These are phyloP conservation scores for Begonia peltatifolia DNA, from an alignment of 306 rosid genomes.

Conservation along the genomic window DNA sequence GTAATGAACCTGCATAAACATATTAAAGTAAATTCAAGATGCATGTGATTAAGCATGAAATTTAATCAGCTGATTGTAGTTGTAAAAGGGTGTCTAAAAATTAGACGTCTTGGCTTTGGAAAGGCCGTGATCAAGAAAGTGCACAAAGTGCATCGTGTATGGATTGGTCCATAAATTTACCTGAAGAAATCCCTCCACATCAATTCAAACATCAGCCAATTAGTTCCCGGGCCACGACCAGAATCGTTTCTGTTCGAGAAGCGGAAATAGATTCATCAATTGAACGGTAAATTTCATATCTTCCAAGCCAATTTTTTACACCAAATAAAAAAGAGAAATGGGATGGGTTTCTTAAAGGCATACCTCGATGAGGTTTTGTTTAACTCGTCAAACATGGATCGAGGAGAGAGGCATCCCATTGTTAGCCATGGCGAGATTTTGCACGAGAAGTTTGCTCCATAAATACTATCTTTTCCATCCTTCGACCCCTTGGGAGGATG, in stretches of 20 bases:
- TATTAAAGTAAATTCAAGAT: neutral
- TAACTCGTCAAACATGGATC: slow-evolving; percentile 67
- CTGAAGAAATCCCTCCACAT: slow-evolving; percentile 99
- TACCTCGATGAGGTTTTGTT: slow-evolving; percentile 69
- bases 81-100: neutral
- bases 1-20: slow-evolving; percentile 60
- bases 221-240: slow-evolving; percentile 47
- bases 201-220: slow-evolving; percentile 88
- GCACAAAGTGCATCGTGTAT: neutral
- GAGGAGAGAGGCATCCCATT: slow-evolving; percentile 94
- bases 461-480: slow-evolving; percentile 49
- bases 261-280: slow-evolving; percentile 35
- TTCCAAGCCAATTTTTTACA: neutral
- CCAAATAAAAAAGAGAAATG: slow-evolving; percentile 2
- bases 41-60: no score
- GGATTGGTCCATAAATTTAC: slow-evolving; percentile 18
- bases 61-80: neutral
- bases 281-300: slow-evolving; percentile 2
- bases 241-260: slow-evolving; percentile 39
- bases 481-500: slow-evolving; percentile 52
- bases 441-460: slow-evolving; percentile 92
- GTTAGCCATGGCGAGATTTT: slow-evolving; percentile 97
- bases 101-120: neutral
- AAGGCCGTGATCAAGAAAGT: neutral
- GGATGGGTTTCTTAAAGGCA: neutral